phyloP scores from a whole-genome alignment of 2,329 filamentous ascomycete species.

The Sarocladium strictum region DNA sequence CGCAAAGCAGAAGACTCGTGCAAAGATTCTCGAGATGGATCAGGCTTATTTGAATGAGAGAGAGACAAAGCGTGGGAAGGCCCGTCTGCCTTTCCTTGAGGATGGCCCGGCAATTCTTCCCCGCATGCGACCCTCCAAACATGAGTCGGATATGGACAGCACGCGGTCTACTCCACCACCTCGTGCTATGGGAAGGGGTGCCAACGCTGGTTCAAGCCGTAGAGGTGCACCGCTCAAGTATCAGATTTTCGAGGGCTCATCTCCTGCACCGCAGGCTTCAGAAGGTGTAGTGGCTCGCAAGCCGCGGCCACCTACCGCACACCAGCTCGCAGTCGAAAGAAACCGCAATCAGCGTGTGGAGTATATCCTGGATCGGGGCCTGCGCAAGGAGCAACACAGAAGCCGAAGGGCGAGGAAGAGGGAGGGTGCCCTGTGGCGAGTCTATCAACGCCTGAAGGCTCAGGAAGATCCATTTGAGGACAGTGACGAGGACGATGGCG shows the following conservation, averaged over 20 bases:
- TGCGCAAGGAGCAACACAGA: constrained; percentile 60
- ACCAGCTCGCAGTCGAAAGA: constrained; percentile 74
- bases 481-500: constrained; percentile 52
- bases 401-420: constrained; percentile 55
- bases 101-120: constrained; percentile 55
- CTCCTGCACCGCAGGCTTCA: constrained; percentile 48
- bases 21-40: constrained; percentile 69
- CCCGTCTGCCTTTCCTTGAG: constrained; percentile 34
- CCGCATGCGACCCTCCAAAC: constrained; percentile 56
- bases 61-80: constrained; percentile 50
- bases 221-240: constrained; percentile 49
- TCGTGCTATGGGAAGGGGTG: constrained; percentile 21
- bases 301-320: constrained; percentile 70
- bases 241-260: constrained; percentile 55
- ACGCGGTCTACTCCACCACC: constrained; percentile 38
- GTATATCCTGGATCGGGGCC: constrained; percentile 70
- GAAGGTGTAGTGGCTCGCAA: constrained; percentile 55
- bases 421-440: constrained; percentile 62
- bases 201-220: constrained; percentile 23
- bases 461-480: constrained; percentile 53
- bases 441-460: constrained; percentile 56
- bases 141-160: constrained; percentile 44
- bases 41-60: constrained; percentile 61
- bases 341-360: constrained; percentile 77
- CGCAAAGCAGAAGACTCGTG: constrained; percentile 67